A percentile compares a stretch with the other conserved stretches of the same genome.
These are phyloP conservation scores for Talaromyces islandicus DNA, from an alignment of 2,329 filamentous ascomycete genomes.

Conservation along the genomic window DNA sequence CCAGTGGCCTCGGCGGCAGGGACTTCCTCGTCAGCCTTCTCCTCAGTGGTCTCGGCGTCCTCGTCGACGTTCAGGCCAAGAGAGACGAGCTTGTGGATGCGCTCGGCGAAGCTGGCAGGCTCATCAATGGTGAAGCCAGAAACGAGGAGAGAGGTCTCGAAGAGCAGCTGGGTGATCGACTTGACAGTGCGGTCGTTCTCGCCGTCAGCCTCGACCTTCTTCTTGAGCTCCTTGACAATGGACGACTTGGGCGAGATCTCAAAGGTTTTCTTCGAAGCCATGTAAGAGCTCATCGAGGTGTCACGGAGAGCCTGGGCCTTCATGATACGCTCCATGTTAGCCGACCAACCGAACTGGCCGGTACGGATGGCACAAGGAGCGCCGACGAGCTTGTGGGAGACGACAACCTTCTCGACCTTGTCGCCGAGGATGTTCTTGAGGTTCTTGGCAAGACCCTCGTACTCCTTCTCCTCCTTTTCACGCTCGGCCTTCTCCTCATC, in stretches of 20 bases:
- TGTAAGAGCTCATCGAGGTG: conserved; percentile 99
- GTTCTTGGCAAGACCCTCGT: conserved; percentile 85
- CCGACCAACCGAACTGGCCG: conserved; percentile 99
- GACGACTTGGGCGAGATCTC: conserved; percentile 99
- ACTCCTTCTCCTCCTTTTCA: conserved; percentile 98
- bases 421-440: conserved; percentile 99
- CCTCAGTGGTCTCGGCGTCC: conserved; percentile 65
- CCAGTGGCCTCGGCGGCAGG: conserved; percentile 60
- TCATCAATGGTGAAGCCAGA: conserved; percentile 99
- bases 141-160: conserved; percentile 96
- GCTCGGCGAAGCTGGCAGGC: conserved; percentile 94
- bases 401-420: conserved; percentile 99
- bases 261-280: conserved; percentile 99
- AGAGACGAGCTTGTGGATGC: conserved; percentile 99
- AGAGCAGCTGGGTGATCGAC: conserved; percentile 96
- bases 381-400: conserved; percentile 92
- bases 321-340: conserved; percentile 99
- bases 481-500: conserved; percentile 98
- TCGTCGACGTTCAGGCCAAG: conserved; percentile 97
- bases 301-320: conserved; percentile 99
- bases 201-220: conserved; percentile 95
- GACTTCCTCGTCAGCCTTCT: conserved; percentile 50
- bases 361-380: conserved; percentile 98
- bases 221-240: conserved; percentile 99
- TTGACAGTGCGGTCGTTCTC: conserved; percentile 99